A percentile compares a stretch with the other conserved stretches of the same genome.
These are phyloP conservation scores for Mycena haematopus DNA, from an alignment of 768 basidiomycete species.

Conservation along the genomic window DNA sequence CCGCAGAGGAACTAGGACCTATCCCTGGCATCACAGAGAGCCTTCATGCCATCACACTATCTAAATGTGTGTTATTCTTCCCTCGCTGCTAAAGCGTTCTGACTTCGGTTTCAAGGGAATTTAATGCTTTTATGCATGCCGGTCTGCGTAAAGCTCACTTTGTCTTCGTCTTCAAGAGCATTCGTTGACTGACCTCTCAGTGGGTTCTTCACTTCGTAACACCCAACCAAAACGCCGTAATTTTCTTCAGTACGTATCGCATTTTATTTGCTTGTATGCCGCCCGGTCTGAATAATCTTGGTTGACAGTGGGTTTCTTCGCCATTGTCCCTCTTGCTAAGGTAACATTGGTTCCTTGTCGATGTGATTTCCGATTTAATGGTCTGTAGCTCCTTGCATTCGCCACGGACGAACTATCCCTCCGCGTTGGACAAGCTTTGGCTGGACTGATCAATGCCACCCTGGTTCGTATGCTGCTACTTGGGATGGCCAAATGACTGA, in stretches of 20 bases:
- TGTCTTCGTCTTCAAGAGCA: background rate
- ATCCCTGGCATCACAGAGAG: slow-evolving; percentile 6
- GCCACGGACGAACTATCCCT: slow-evolving; percentile 71
- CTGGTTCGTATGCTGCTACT: slow-evolving; percentile 41
- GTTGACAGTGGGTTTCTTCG: slow-evolving; percentile 55
- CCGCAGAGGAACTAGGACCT: slow-evolving; percentile 9
- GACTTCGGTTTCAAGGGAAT: background rate
- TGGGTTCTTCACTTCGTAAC: slow-evolving; percentile 58
- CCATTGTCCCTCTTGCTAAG: slow-evolving; percentile 70
- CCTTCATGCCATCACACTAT: background rate
- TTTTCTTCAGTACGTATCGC: slow-evolving; percentile 57
- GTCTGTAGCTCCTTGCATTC: slow-evolving; percentile 58
- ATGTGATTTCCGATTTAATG: background rate
- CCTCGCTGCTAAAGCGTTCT: background rate
- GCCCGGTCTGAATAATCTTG: slow-evolving; percentile 5
- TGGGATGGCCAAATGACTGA: background rate
- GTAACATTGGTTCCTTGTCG: slow-evolving; percentile 32
- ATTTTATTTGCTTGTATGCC: slow-evolving; percentile 26
- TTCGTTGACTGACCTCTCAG: slow-evolving; percentile 35
- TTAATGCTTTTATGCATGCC: slow-evolving; percentile 7
- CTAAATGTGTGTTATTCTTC: background rate
- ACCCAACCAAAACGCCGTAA: slow-evolving; percentile 43
- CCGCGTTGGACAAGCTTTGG: slow-evolving; percentile 65
- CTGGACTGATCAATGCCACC: slow-evolving; percentile 70
- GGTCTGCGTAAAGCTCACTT: background rate